Base-by-base conservation (phyloP, 257 asterid genomes). In the Nicotiana undulata region DNA sequence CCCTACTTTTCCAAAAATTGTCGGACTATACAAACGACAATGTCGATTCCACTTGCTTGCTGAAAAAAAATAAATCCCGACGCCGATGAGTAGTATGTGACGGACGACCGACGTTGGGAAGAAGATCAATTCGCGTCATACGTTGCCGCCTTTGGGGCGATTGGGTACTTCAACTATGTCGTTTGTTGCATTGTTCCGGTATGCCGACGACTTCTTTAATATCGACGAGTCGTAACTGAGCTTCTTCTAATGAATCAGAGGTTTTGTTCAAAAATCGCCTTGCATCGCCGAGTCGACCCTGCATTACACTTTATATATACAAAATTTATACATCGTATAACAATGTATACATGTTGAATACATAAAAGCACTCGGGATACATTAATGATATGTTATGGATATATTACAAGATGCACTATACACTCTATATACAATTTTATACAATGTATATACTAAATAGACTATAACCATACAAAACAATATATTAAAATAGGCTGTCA, bases 221-320 rank as follows among this genome's bases (percentile, higher is more conserved):
- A 5, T 93, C 95, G 9, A 85, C 77, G 17, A 93, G 86, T 28
- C 96, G 80, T 79, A 83, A 59, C 8, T 72, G 81, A 29, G 98
- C 83, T 82, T 92, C 98, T 60, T 89, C 92, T 16, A 81, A 6
- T 0, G 97, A 90, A 81, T 93, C 92, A 0, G 98, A 93, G 63
- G 96, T 93, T 78, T 84, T 89, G 85, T 92, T 92, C 15, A 93
- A 89, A 67, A 93, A 97, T 17, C 61, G 63, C 31, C 79, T 83
- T 12, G 98, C 98, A 2, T 93, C 93, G 28, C 97, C 94, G 58
- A 93, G 91, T 3, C 93, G 91, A 46, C 97, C 98, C n/a, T n/a
- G n/a, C n/a, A n/a, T n/a, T n/a, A n/a, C n/a, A n/a, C n/a, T n/a
- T n/a, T n/a, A n/a, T n/a, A n/a, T n/a, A n/a, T n/a, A n/a, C n/a